Conservation (phyloP, 345 rosid genomes). For the Lumnitzera racemosa region DNA sequence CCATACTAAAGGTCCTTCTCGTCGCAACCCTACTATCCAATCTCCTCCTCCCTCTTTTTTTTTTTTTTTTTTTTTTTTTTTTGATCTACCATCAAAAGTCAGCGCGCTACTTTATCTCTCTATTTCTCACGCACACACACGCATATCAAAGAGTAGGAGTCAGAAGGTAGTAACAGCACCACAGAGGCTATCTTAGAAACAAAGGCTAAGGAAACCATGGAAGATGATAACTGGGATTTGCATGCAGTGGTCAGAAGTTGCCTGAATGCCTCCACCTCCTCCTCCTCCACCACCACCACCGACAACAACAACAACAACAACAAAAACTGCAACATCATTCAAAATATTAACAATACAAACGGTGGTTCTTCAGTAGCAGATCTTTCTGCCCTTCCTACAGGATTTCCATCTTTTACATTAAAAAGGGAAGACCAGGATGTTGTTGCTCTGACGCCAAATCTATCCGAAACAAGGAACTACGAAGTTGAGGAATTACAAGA, state of each 20-base stretch:
- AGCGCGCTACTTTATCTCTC: conserved; percentile 14
- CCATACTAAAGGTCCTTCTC: neutral
- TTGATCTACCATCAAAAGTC: neutral
- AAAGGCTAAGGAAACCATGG: conserved; percentile 8
- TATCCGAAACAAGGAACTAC: conserved; percentile 2
- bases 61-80: too few relatives aligned
- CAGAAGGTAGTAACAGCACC: neutral
- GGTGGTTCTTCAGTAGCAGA: too few relatives aligned
- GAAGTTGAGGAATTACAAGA: conserved; percentile 52
- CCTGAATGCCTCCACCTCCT: conserved; percentile 26
- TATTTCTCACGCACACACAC: conserved; percentile 1
- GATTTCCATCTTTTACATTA: too few relatives aligned
- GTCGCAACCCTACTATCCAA: conserved; percentile 16
- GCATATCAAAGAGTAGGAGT: neutral
- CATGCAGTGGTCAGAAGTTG: conserved; percentile 90
- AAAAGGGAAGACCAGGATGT: too few relatives aligned
- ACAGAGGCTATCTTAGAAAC: too few relatives aligned
- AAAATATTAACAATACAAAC: too few relatives aligned
- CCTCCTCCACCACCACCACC: conserved; percentile 8
- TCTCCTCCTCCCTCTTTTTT: conserved; percentile 1
- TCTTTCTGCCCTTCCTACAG: too few relatives aligned
- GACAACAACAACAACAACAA: neutral
- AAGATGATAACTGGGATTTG: conserved; percentile 66
- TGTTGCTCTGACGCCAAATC: too few relatives aligned
- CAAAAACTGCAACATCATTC: neutral